Percentiles rank a stretch among this genome's conserved stretches.
Conservation (phyloP, 805 yeast species). For the Yamadazyma akitaensis region DNA sequence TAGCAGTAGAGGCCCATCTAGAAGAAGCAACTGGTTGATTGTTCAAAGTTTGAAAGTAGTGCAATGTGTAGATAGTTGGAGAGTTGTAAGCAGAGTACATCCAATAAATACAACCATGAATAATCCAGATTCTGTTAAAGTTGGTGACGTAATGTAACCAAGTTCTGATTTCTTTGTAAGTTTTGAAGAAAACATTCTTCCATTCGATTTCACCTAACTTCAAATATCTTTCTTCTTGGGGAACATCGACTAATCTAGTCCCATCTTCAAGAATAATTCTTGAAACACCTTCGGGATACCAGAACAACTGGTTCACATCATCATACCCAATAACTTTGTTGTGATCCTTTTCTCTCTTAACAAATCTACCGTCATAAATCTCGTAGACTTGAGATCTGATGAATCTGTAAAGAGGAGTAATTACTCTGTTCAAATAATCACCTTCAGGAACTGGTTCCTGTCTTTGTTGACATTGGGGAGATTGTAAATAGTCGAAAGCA, state of each 20-base stretch:
- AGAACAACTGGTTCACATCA: constrained; percentile 96
- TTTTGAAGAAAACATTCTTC: constrained; percentile 90
- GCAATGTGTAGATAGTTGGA: constrained; percentile 83
- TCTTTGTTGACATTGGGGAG: constrained; percentile 89
- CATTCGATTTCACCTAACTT: constrained; percentile 91
- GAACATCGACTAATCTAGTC: constrained; percentile 83
- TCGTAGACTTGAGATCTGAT: constrained; percentile 80
- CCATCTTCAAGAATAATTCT: constrained; percentile 91
- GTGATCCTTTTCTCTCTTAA: constrained; percentile 84
- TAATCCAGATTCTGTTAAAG: constrained; percentile 97
- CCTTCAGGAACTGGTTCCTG: constrained; percentile 82
- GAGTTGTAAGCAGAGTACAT: constrained; percentile 92
- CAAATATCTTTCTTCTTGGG: constrained; percentile 83
- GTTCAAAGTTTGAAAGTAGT: constrained; percentile 78
- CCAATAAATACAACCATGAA: constrained; percentile 89
- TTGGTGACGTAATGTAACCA: constrained; percentile 96
- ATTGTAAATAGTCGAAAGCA: constrained; percentile 83
- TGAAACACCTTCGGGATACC: constrained; percentile 99
- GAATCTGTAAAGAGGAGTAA: constrained; percentile 85
- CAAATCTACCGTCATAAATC: constrained; percentile 74
- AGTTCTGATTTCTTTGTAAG: constrained; percentile 92
- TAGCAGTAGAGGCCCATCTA: constrained; percentile 87
- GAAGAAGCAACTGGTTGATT: constrained; percentile 89
- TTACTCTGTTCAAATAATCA: constrained; percentile 85
- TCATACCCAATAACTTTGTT: constrained; percentile 86